These are phyloP conservation scores for Ganoderma resinaceum DNA, from an alignment of 1,284 basidiomycete species.

Conservation along the genomic window DNA sequence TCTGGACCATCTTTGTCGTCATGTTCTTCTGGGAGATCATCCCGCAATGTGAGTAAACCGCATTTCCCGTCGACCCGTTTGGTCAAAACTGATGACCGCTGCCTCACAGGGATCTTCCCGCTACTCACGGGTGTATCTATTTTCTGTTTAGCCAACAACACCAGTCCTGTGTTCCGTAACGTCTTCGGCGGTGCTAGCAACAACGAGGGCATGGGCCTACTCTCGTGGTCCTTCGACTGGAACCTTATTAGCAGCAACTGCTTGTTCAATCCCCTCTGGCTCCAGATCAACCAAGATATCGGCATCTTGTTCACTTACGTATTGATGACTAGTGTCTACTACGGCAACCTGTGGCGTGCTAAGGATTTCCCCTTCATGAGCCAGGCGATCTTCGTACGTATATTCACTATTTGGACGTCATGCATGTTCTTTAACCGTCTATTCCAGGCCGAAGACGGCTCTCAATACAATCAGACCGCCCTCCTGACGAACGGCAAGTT, in stretches of 20 bases:
- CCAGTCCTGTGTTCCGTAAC: slow-evolving; percentile 54
- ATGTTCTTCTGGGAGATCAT: slow-evolving; percentile 47
- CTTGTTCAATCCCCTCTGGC: slow-evolving; percentile 41
- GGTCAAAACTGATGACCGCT: background rate
- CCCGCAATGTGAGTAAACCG: slow-evolving; percentile 55
- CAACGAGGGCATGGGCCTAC: slow-evolving; percentile 61
- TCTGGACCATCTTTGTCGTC: slow-evolving; percentile 40
- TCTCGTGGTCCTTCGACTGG: slow-evolving; percentile 66
- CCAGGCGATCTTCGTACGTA: slow-evolving; percentile 41
- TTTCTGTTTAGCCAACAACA: slow-evolving; percentile 64
- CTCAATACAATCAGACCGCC: slow-evolving; percentile 42
- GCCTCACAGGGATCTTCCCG: slow-evolving; percentile 40
- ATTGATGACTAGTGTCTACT: slow-evolving; percentile 43
- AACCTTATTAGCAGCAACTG: slow-evolving; percentile 40
- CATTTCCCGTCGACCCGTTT: background rate
- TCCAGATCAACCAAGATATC: slow-evolving; percentile 43
- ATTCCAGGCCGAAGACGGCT: slow-evolving; percentile 35
- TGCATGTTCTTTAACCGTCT: background rate
- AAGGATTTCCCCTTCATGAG: slow-evolving; percentile 44
- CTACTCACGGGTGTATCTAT: slow-evolving; percentile 57
- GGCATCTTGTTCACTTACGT: slow-evolving; percentile 42
- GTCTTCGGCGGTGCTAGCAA: slow-evolving; percentile 68
- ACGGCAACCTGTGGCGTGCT: slow-evolving; percentile 42
- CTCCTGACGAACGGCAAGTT: slow-evolving; percentile 41
- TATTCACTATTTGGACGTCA: background rate